Evolutionary conservation across 2,329 filamentous ascomycete species (phyloP).

Genomic region (Metarhizium anisopliae): DNA sequence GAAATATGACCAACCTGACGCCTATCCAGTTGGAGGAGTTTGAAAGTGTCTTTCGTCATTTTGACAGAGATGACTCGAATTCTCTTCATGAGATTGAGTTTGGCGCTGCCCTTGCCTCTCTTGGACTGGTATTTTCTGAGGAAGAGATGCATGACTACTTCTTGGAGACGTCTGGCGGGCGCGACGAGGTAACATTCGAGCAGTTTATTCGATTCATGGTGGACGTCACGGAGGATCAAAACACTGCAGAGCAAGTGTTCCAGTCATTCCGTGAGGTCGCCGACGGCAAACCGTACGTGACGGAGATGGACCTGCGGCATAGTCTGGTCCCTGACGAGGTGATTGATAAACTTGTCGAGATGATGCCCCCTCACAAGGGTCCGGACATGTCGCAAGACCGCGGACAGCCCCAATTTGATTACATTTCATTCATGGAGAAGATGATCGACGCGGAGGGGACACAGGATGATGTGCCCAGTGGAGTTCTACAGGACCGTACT

Average conservation of each 20-base stretch:
- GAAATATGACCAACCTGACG: conserved; percentile 97
- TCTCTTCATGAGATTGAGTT: conserved; percentile 90
- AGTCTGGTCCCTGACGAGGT: conserved; percentile 94
- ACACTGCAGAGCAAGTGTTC: conserved; percentile 96
- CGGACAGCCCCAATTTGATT: conserved; percentile 83
- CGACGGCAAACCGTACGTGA: conserved; percentile 97
- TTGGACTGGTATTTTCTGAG: conserved; percentile 93
- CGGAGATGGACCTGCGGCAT: conserved; percentile 91
- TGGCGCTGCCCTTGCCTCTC: conserved; percentile 85
- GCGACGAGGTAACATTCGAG: conserved; percentile 83
- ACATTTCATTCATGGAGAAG: conserved; percentile 94
- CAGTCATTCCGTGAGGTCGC: conserved; percentile 96
- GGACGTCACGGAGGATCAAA: conserved; percentile 96
- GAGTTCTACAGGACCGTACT: conserved; percentile 25
- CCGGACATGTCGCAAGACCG: conserved; percentile 81
- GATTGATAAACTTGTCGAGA: conserved; percentile 81
- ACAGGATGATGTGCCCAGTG: conserved; percentile 17
- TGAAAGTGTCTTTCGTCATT: conserved; percentile 95
- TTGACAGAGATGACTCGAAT: conserved; percentile 89
- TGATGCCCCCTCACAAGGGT: conserved; percentile 77
- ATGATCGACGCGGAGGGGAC: conserved; percentile 45
- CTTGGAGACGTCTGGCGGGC: conserved; percentile 70
- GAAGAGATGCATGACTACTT: conserved; percentile 98
- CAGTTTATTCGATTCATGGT: conserved; percentile 99
- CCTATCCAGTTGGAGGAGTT: conserved; percentile 98